Percentiles rank a stretch among this genome's conserved stretches.
Evolutionary conservation across 164 flowering plant species (phyloP).

Genomic region (Vitis riparia): DNA sequence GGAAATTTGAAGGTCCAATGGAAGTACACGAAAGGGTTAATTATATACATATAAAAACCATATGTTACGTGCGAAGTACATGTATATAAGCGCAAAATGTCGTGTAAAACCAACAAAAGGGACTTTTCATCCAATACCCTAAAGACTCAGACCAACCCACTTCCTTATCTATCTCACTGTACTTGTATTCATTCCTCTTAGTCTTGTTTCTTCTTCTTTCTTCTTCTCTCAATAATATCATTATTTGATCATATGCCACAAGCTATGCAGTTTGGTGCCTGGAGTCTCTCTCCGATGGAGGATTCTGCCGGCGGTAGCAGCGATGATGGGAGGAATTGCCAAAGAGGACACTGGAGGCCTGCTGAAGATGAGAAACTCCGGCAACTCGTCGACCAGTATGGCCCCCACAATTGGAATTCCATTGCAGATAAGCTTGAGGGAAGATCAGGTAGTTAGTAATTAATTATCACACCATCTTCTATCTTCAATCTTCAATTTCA

Average conservation of each 20-base stretch:
- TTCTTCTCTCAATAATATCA: not conserved
- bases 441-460: slow-evolving; percentile 35
- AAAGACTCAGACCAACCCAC: slow-evolving; percentile 8
- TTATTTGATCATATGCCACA: not conserved
- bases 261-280: not conserved
- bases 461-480: too few relatives aligned
- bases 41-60: too few relatives aligned
- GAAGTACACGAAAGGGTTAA: not conserved
- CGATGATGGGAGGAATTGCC: slow-evolving; percentile 17
- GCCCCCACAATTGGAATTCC: slow-evolving; percentile 44
- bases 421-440: slow-evolving; percentile 43
- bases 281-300: slow-evolving; percentile 10
- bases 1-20: not conserved
- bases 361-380: slow-evolving; percentile 39
- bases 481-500: too few relatives aligned
- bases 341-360: slow-evolving; percentile 47
- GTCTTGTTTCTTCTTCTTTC: not conserved
- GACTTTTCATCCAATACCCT: slow-evolving; percentile 24
- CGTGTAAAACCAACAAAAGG: slow-evolving; percentile 26
- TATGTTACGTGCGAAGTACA: not conserved
- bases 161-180: not conserved
- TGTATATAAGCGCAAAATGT: not conserved
- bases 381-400: slow-evolving; percentile 31
- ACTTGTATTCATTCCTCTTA: not conserved
- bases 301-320: slow-evolving; percentile 14